phyloP scores from a whole-genome alignment of 2,329 filamentous ascomycete genomes.

The Phyllosticta citribraziliensis region DNA sequence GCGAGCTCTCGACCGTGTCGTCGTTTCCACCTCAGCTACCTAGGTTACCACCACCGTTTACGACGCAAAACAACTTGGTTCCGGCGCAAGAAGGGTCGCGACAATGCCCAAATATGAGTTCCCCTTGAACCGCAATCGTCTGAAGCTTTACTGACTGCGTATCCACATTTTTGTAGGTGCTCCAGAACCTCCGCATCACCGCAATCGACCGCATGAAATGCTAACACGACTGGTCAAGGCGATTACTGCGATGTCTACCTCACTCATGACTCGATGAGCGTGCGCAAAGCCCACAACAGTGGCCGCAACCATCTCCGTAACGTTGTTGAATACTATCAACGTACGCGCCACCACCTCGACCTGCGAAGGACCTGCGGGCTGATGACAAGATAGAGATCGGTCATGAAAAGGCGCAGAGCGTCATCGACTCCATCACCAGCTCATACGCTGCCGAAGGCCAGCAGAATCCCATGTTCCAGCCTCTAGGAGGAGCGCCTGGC shows the following conservation, averaged over 20 bases:
- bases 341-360: constrained; percentile 37
- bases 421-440: constrained; percentile 95
- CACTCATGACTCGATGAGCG: constrained; percentile 99
- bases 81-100: not conserved
- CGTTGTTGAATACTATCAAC: constrained; percentile 97
- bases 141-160: constrained; percentile 13
- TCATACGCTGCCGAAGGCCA: constrained; percentile 94
- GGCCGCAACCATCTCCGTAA: constrained; percentile 95
- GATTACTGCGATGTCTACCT: constrained; percentile 99
- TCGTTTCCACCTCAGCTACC: not conserved
- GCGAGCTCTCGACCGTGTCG: not conserved
- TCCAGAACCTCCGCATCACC: constrained; percentile 2
- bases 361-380: not conserved
- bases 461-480: constrained; percentile 69
- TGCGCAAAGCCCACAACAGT: constrained; percentile 96
- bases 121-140: constrained; percentile 4
- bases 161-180: constrained; percentile 60
- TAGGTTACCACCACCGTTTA: not conserved
- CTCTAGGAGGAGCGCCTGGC: constrained; percentile 29
- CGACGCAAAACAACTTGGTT: not conserved
- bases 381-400: constrained; percentile 66
- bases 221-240: constrained; percentile 36
- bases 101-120: constrained; percentile 83
- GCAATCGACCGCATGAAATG: constrained; percentile 10
- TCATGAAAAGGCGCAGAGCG: constrained; percentile 94